Base-by-base conservation (phyloP, 2,329 filamentous ascomycete species). In the Fusarium phyllophilum region DNA sequence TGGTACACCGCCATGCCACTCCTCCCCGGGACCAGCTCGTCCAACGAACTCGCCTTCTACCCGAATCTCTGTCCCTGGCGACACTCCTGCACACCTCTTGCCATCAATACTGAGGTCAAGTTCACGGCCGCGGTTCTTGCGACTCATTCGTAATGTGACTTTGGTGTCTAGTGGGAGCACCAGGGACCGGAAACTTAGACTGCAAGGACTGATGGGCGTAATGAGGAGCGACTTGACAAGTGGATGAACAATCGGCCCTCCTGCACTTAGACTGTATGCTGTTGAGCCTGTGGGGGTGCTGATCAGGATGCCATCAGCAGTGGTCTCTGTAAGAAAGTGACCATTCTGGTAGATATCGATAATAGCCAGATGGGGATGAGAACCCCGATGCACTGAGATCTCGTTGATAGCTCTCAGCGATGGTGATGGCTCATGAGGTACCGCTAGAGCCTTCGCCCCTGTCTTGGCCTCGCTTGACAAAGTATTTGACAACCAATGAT, bases 251-350 rank as follows among this genome's bases (percentile, higher is more conserved):
- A 99, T 98, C 76, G 92, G 94, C 2, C 96, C 96, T 7, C 96
- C 96, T 6, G 93, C 93, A 74, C 93, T 96, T n/a, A 99, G 88
- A 67, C 93, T 96, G 85, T 99, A 99, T 1, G 96, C 96, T 1
- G 96, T 99, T 45, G 94, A 97, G 6, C 96, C 96, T 0, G 96
- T 99, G 0, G 96, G 96, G 0, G 96, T 98, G 72, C 93, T 95
- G 66, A 98, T 91, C 49, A 98, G 92, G 82, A 99, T 97, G 57
- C 96, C 96, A 81, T 99, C 96, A 3, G 95, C 96, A 18, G 97
- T 95, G 2, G 94, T 96, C 81, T 97, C 95, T 4, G 96, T 99
- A 51, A 99, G 86, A 78, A 96, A 97, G 62, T 94, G 91, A 39
- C 94, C 93, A 77, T 95, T 95, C 68, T 98, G 92, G 78, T 91